Percentiles rank a stretch among this genome's conserved stretches.
Evolutionary conservation across 2,329 filamentous ascomycete genomes (phyloP).

Genomic region (Gnomoniopsis smithogilvyi): DNA sequence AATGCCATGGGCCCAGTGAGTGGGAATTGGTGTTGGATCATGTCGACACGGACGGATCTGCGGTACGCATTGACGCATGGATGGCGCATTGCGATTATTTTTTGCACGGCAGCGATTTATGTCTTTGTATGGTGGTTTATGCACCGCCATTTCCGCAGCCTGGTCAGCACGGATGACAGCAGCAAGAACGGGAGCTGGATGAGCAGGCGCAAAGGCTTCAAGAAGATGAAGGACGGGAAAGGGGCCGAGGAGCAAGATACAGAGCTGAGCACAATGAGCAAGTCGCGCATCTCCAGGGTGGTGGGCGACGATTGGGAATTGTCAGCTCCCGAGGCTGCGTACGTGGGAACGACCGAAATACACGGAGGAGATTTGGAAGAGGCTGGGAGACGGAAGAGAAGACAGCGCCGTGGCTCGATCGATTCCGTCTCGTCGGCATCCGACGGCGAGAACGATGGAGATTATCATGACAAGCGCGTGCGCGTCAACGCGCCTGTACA

Average conservation of each 20-base stretch:
- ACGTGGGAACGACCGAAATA: slow-evolving; percentile 1
- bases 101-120: slow-evolving; percentile 37
- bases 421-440: not conserved
- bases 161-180: slow-evolving; percentile 5
- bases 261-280: slow-evolving; percentile 6
- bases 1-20: slow-evolving; percentile 33
- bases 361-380: too few species aligned
- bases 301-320: slow-evolving; percentile 6
- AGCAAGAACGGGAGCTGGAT: slow-evolving; percentile 1
- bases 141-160: slow-evolving; percentile 20
- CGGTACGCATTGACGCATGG: slow-evolving; percentile 42
- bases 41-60: slow-evolving; percentile 31
- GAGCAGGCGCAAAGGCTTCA: slow-evolving; percentile 4
- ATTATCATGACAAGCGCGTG: not conserved
- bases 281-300: slow-evolving; percentile 9
- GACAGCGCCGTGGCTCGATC: not conserved
- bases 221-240: not conserved
- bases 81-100: slow-evolving; percentile 42
- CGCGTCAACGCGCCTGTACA: slow-evolving; percentile 6
- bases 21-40: slow-evolving; percentile 45
- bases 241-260: not conserved
- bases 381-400: not conserved
- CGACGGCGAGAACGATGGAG: not conserved
- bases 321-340: slow-evolving; percentile 11
- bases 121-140: slow-evolving; percentile 38